Evolutionary conservation across 306 rosid genomes (phyloP).

Genomic region (Mimosa bimucronata): DNA sequence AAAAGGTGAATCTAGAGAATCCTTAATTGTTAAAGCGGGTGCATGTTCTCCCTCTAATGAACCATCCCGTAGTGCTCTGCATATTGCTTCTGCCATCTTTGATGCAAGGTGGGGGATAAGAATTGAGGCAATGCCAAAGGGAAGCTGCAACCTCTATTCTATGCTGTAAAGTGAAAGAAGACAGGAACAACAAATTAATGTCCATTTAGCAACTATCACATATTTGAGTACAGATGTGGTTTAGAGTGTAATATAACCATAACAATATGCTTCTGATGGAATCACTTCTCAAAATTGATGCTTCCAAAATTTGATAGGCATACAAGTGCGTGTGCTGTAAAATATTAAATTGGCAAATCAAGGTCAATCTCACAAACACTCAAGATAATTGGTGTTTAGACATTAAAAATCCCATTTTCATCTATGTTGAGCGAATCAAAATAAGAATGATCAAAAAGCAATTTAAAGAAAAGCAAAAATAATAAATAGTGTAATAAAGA

Average conservation of each 20-base stretch:
- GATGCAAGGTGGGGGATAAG: neutral
- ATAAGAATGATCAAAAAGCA: too few relatives aligned
- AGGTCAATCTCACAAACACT: too few relatives aligned
- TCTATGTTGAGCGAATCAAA: too few relatives aligned
- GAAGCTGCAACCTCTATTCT: neutral
- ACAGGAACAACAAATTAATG: neutral
- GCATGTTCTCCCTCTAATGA: slow-evolving; percentile 87
- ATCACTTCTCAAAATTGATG: too few relatives aligned
- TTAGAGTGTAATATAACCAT: neutral
- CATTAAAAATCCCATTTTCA: too few relatives aligned
- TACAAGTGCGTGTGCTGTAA: too few relatives aligned
- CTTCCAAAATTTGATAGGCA: too few relatives aligned
- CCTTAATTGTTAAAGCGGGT: slow-evolving; percentile 77
- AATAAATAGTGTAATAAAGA: too few relatives aligned
- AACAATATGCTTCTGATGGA: too few relatives aligned
- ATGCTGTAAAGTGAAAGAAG: neutral
- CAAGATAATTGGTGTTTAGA: too few relatives aligned
- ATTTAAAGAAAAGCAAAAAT: too few relatives aligned
- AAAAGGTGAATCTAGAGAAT: slow-evolving; percentile 67
- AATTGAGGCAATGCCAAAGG: neutral
- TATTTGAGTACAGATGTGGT: neutral
- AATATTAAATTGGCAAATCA: too few relatives aligned
- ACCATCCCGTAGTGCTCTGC: slow-evolving; percentile 77
- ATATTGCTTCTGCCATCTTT: slow-evolving; percentile 77
- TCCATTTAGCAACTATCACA: neutral